Percentiles rank a stretch among this genome's conserved stretches.
Conservation (phyloP, 306 rosid species). For the Pterocarpus macrocarpus region DNA sequence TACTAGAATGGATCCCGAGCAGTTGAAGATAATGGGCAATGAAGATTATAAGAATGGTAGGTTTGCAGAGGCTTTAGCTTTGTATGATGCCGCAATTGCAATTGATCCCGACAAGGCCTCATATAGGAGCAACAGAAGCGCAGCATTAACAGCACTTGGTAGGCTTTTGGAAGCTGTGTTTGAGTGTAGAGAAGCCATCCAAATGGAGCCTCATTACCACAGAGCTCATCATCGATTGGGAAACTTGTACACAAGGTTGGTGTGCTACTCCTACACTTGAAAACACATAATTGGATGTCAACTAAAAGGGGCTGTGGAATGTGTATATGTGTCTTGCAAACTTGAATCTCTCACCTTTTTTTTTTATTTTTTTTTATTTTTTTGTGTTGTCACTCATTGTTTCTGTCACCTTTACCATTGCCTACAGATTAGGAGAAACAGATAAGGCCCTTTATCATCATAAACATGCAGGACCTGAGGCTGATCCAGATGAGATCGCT, state of each 20-base stretch:
- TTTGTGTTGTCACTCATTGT: neutral
- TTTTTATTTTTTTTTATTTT: neutral
- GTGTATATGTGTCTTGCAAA: neutral
- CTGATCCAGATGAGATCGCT: conserved; percentile 67
- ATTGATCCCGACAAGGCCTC: conserved; percentile 82
- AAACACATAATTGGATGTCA: neutral
- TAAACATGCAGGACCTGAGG: conserved; percentile 77
- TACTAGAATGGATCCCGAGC: conserved; percentile 84
- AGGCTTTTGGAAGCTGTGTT: conserved; percentile 78
- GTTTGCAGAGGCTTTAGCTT: conserved; percentile 76
- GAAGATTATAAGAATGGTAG: conserved; percentile 87
- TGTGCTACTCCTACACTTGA: neutral
- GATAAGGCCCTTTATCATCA: conserved; percentile 78
- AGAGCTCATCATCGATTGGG: conserved; percentile 88
- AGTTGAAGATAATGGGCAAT: conserved; percentile 85
- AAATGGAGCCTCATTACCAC: conserved; percentile 77
- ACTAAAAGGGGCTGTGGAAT: neutral
- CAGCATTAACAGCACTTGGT: conserved; percentile 83
- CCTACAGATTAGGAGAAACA: conserved; percentile 75
- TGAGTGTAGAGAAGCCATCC: conserved; percentile 82
- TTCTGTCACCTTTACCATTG: neutral
- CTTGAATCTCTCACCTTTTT: neutral
- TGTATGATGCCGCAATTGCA: conserved; percentile 81
- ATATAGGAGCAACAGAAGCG: conserved; percentile 86
- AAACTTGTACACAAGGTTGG: conserved; percentile 70